Base-by-base conservation (phyloP, 139 green algal species). In the Chlorella sp. region DNA sequence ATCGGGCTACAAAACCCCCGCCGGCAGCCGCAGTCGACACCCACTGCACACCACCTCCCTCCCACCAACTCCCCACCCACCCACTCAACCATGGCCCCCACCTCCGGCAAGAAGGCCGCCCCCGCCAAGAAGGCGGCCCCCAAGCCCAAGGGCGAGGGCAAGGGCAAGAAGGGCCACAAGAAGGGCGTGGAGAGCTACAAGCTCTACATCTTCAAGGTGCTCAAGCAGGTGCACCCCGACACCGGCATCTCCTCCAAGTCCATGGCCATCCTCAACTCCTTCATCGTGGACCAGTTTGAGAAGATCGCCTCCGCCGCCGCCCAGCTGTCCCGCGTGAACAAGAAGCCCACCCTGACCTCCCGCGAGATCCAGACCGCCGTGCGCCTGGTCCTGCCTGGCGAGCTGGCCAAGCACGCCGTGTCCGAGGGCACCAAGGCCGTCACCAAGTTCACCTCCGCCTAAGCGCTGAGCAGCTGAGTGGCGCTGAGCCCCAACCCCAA, bases 171-270 rank as follows among this genome's bases (percentile, higher is more conserved):
- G 38, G 36, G 48, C 75, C 73, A 70, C n/a, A 54, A 54, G 46
- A 54, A 54, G 46, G 46, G 46, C 46, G 54, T 51, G 41, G 83
- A 88, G 87, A 86, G 75, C 72, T 89, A 89, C 87, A 89, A 89
- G 94, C 97, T 98, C 76, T 99, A 99, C 93, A 98, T 99, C 90
- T 98, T 98, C 95, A 98, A 93, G 89, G 90, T 93, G 46, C 85
- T 93, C 54, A 95, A 95, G 93, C 93, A 96, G 90, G 93, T 96
- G 84, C 93, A 96, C 90, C 93, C 93, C 69, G 93, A 96, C 90
- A 96, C 93, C 79, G 93, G 93, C 72, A 95, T 96, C 88, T 93
- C 88, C 75, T 91, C 85, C 88, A 96, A 96, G 91, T 92, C 92
- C 64, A 96, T 96, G 89, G 89, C 86, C 85, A 96, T 96, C 91